A percentile compares a stretch with the other conserved stretches of the same genome.
phyloP scores from a whole-genome alignment of 169 alveolate genomes.

The Eimeria sp. region DNA sequence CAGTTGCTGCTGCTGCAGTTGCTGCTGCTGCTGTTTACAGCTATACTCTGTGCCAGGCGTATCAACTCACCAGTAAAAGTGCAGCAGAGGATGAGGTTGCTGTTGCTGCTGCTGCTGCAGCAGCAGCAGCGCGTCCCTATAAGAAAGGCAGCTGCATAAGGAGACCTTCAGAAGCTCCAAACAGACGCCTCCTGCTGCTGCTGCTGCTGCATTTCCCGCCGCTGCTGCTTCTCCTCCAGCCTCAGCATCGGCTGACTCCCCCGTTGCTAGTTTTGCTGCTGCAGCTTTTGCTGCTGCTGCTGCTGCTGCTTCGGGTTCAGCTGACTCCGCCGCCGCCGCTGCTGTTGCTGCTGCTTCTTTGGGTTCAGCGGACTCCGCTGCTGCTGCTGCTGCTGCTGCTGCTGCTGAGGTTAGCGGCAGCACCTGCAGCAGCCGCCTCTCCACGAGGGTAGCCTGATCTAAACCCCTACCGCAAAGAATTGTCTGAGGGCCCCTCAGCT shows the following conservation, averaged over 20 bases:
- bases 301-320: not conserved
- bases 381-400: constrained; percentile 36
- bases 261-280: constrained; percentile 6
- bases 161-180: constrained; percentile 19
- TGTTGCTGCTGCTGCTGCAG: constrained; percentile 70
- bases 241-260: not conserved
- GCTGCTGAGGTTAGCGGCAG: constrained; percentile 24
- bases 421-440: constrained; percentile 58
- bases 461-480: constrained; percentile 1
- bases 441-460: not conserved
- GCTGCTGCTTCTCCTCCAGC: not conserved
- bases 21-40: constrained; percentile 11
- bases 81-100: constrained; percentile 43
- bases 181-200: not conserved
- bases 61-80: constrained; percentile 57
- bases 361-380: constrained; percentile 16
- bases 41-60: not conserved
- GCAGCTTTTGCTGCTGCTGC: not conserved
- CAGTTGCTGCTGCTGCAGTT: not conserved
- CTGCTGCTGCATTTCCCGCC: not conserved
- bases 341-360: not conserved
- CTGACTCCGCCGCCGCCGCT: not conserved
- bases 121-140: constrained; percentile 35
- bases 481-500: constrained; percentile 29
- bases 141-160: constrained; percentile 18